Evolutionary conservation across 129 eudicot species (phyloP).

Genomic region (Centrapalus pauciflorus): DNA sequence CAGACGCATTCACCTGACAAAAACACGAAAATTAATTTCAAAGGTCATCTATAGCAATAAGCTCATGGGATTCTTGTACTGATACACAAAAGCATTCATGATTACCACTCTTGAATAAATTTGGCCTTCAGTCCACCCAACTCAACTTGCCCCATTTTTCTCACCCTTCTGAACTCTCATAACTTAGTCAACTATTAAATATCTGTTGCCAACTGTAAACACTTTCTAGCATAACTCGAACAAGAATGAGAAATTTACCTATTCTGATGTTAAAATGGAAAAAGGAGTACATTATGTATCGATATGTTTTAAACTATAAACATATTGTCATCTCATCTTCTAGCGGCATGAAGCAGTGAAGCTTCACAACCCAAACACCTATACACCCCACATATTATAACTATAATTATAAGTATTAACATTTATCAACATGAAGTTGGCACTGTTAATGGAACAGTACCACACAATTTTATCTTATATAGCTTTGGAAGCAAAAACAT

Average conservation of each 20-base stretch:
- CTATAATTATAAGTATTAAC: too few relatives aligned
- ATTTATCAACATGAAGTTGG: not conserved
- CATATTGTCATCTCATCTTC: not conserved
- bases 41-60: not conserved
- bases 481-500: too few relatives aligned
- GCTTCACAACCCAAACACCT: not conserved
- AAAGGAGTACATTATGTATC: not conserved
- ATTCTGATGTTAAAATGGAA: not conserved
- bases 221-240: not conserved
- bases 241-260: not conserved
- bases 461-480: too few relatives aligned
- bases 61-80: not conserved
- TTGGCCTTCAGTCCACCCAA: not conserved
- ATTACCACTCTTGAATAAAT: not conserved
- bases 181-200: not conserved
- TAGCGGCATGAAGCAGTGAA: not conserved
- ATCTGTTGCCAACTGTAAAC: not conserved
- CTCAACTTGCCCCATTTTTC: not conserved
- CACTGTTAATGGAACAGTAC: too few relatives aligned
- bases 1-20: constrained; percentile 89
- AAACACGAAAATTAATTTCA: not conserved
- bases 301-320: not conserved
- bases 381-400: not conserved
- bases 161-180: not conserved
- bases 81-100: constrained; percentile 8